Base-by-base conservation (phyloP, 2,329 filamentous ascomycete genomes). In the Aspergillus piperis region DNA sequence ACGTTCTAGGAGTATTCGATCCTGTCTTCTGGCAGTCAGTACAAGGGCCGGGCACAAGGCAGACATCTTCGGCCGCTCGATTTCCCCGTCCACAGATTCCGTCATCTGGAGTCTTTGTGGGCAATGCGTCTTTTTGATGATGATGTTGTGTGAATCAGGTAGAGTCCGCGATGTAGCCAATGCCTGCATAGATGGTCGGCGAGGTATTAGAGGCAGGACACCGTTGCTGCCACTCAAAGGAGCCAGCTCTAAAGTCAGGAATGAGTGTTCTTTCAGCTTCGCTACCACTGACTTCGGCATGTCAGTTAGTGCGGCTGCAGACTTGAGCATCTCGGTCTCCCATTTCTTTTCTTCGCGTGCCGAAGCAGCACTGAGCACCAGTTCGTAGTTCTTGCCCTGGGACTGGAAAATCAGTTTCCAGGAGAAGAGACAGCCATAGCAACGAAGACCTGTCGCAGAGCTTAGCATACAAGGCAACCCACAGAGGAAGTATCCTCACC, bases 381-480 rank as follows among this genome's bases (percentile, higher is more conserved):
- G 77, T 75, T 98, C 94, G 72, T 91, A 94, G 56, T 94, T 81
- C 61, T 90, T 87, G 65, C 90, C 85, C 59, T 89, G 83, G 65
- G 86, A 86, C 72, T 95, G 88, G 70, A 98, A 97, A 2, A 91
- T 83, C 10, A 97, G 70, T 73, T 98, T 99, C 94, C 93, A 98
- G 1, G 92, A 95, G 73, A 91, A 91, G 0, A 90, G 88, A 0
- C 91, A 90, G 3, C 90, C 91, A 64, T 95, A 89, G 70, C 92
- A 97, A 80, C 94, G 92, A 7, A 98, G 74, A 0, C 92, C 92
- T 96, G 62, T 49, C 50, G 15, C 59, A 30, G 23, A n/a, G 48
- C 7, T 19, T n/a, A 42, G 73, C 67, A 42, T 62, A 49, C 11
- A 30, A 11, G 13, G 47, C 32, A 53, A 5, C 17, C 25, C 15